Evolutionary conservation across 768 basidiomycete genomes (phyloP).

Genomic region (Lepiota subincarnata): DNA sequence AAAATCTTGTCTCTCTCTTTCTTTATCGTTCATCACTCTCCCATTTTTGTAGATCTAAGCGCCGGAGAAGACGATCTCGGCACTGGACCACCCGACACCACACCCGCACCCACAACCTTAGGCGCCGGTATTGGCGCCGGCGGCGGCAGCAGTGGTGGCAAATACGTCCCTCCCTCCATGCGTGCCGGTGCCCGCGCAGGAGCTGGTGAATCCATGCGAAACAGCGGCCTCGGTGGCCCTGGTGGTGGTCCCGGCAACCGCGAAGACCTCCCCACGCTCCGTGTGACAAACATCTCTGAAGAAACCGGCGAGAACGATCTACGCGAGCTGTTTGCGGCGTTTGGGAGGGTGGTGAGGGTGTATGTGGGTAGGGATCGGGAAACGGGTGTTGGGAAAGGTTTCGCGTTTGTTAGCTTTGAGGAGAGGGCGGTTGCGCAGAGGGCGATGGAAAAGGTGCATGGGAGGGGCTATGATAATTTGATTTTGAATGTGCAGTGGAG

Average conservation of each 20-base stretch:
- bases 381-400: slow-evolving; percentile 93
- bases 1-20: not conserved
- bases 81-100: slow-evolving; percentile 27
- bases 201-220: slow-evolving; percentile 74
- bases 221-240: too few species aligned
- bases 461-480: slow-evolving; percentile 88
- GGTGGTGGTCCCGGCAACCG: slow-evolving; percentile 49
- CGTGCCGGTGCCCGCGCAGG: slow-evolving; percentile 61
- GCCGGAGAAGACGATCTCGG: slow-evolving; percentile 38
- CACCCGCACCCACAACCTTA: slow-evolving; percentile 28
- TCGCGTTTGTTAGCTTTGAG: slow-evolving; percentile 97
- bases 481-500: slow-evolving; percentile 69
- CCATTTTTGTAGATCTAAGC: slow-evolving; percentile 25
- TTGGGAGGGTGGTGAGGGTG: slow-evolving; percentile 84
- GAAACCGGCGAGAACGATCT: slow-evolving; percentile 95
- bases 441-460: slow-evolving; percentile 90
- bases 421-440: slow-evolving; percentile 71
- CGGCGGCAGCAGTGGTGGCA: slow-evolving; percentile 41
- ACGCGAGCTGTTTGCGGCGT: slow-evolving; percentile 82
- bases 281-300: slow-evolving; percentile 94
- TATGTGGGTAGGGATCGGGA: slow-evolving; percentile 95
- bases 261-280: slow-evolving; percentile 93
- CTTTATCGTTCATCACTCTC: not conserved
- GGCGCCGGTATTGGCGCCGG: too few species aligned
- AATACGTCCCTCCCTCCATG: slow-evolving; percentile 95